Conservation (phyloP, 495 filamentous ascomycete species). For the Neohortaea acidophila region DNA sequence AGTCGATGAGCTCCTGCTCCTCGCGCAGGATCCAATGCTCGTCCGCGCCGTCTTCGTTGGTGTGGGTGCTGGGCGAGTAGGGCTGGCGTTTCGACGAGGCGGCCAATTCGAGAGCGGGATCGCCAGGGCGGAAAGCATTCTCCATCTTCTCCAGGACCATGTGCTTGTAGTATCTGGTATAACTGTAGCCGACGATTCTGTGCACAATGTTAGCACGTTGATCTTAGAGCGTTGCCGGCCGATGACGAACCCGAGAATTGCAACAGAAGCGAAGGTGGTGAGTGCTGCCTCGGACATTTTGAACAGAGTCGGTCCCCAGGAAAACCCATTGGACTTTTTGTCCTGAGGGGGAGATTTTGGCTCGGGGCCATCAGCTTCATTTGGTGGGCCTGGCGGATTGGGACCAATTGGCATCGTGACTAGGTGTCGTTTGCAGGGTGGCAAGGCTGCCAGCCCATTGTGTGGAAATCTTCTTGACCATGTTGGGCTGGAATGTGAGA, state of each 20-base stretch:
- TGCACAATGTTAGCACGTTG: background rate
- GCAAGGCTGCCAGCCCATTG: no score
- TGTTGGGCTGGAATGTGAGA: no score
- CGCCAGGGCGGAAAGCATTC: conserved; percentile 81
- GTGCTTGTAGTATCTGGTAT: conserved; percentile 79
- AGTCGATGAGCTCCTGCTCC: conserved; percentile 66
- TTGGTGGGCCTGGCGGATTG: background rate
- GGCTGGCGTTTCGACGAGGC: conserved; percentile 39
- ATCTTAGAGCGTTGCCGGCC: background rate
- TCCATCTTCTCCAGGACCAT: conserved; percentile 78
- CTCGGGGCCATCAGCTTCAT: conserved; percentile 1
- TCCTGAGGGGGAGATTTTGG: conserved; percentile 1
- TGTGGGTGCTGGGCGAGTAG: conserved; percentile 1
- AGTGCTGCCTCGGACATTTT: conserved; percentile 77
- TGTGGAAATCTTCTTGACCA: no score
- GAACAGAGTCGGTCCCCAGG: conserved; percentile 37
- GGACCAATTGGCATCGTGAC: conserved; percentile 5
- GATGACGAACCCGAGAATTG: conserved; percentile 54
- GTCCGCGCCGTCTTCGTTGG: conserved; percentile 34
- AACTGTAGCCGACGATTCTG: conserved; percentile 64
- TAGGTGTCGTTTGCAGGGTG: background rate
- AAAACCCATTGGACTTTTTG: conserved; percentile 2
- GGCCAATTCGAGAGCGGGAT: conserved; percentile 79
- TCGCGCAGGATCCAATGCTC: conserved; percentile 69
- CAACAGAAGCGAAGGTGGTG: conserved; percentile 74